phyloP scores from a whole-genome alignment of 208 protist genomes.

The Leishmania lainsoni region DNA sequence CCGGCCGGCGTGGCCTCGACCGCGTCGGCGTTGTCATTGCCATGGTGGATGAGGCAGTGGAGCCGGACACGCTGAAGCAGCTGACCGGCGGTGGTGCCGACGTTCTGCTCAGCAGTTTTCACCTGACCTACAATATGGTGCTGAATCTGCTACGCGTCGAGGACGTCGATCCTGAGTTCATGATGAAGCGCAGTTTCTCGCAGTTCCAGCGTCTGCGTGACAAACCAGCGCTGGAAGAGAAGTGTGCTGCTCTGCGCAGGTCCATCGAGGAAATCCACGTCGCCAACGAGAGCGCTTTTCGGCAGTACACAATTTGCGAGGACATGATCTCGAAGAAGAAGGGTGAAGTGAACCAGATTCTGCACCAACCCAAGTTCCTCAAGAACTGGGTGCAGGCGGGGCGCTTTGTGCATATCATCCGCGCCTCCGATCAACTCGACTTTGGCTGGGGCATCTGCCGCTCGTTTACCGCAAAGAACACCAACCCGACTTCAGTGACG shows the following conservation, averaged over 20 bases:
- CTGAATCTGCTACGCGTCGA: conserved; percentile 98
- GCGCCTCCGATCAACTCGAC: conserved; percentile 58
- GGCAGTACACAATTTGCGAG: conserved; percentile 87
- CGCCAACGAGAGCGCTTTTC: conserved; percentile 78
- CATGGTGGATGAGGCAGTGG: conserved; percentile 98
- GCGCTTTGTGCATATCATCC: conserved; percentile 89
- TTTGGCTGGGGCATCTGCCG: conserved; percentile 93
- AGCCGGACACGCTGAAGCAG: conserved; percentile 93
- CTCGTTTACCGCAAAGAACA: conserved; percentile 60
- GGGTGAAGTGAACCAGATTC: conserved; percentile 58
- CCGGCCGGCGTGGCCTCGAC: conserved; percentile 99
- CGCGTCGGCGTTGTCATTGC: conserved; percentile 98
- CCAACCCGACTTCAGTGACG: conserved; percentile 57
- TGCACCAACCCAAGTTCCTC: conserved; percentile 90
- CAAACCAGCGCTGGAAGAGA: conserved; percentile 81
- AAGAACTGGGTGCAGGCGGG: conserved; percentile 96
- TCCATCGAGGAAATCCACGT: conserved; percentile 71
- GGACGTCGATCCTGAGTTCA: conserved; percentile 97
- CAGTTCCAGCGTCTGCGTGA: conserved; percentile 96
- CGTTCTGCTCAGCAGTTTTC: conserved; percentile 96
- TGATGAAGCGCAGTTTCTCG: conserved; percentile 97
- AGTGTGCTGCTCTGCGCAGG: conserved; percentile 52
- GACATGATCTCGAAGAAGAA: conserved; percentile 75
- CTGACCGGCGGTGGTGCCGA: conserved; percentile 95
- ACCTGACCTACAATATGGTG: conserved; percentile 99